phyloP scores from a whole-genome alignment of 2,329 filamentous ascomycete genomes.

The Hansfordia pulvinata region DNA sequence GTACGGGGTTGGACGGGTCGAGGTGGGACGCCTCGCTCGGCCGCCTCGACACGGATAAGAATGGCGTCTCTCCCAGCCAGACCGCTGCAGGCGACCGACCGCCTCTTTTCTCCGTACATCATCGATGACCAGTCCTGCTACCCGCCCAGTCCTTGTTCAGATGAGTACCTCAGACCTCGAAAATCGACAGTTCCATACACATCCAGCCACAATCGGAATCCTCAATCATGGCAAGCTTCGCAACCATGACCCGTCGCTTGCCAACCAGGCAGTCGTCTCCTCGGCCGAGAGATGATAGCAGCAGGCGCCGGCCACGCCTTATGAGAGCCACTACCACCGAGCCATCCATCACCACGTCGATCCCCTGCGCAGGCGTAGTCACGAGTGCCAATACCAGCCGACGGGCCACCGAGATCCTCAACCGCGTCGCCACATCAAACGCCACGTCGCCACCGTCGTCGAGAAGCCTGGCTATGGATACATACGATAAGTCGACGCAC shows the following conservation, averaged over 20 bases:
- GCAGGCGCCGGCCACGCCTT: slow-evolving; percentile 35
- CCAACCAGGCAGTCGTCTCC: slow-evolving; percentile 26
- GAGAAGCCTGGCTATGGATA: slow-evolving; percentile 21
- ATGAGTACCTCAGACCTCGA: slow-evolving; percentile 6
- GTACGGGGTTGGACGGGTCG: slow-evolving; percentile 7
- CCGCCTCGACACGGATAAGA: too few relatives aligned
- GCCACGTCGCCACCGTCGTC: slow-evolving; percentile 23
- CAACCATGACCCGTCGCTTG: slow-evolving; percentile 21
- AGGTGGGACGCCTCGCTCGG: background rate
- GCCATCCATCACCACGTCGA: slow-evolving; percentile 42
- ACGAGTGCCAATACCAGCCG: slow-evolving; percentile 32
- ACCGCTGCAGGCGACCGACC: too few relatives aligned
- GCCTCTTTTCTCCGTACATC: background rate
- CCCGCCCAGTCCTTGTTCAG: background rate
- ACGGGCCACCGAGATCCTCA: slow-evolving; percentile 40
- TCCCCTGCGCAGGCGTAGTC: slow-evolving; percentile 35
- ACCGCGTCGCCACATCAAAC: slow-evolving; percentile 35
- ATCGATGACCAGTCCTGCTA: background rate
- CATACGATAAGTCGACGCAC: slow-evolving; percentile 5
- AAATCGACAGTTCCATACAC: slow-evolving; percentile 2
- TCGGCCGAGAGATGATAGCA: slow-evolving; percentile 16
- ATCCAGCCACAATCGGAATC: background rate
- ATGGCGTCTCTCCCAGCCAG: too few relatives aligned
- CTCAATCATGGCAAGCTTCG: slow-evolving; percentile 2
- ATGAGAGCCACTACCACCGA: slow-evolving; percentile 41